Base-by-base conservation (phyloP, 2,329 filamentous ascomycete genomes). In the Dendrostoma leiphaemia region DNA sequence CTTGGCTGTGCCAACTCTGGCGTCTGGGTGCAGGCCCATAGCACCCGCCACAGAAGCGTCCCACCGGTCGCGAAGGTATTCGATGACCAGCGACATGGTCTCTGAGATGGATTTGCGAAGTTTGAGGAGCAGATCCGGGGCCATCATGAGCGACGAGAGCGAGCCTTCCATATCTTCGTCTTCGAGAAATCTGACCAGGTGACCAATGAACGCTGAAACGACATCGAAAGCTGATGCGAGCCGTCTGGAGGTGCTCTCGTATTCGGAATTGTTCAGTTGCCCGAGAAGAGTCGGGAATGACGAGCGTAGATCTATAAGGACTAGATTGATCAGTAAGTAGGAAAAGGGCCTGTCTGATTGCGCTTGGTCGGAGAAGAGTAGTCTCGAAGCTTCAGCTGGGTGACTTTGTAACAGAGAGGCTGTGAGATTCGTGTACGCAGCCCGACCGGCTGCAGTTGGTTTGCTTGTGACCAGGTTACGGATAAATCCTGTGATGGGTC, bases 41-140 rank as follows among this genome's bases (percentile, higher is more conserved):
- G 81, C 80, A 10, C 84, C 85, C 3, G 83, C 80, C n/a, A 82
- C 72, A 2, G 81, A 80, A 4, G 82, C 82, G 63, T 89, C 86
- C 82, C 83, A 89, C n/a, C 85, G 73, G 63, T 89, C 86, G 37
- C 85, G 79, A 2, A 89, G 74, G 64, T 84, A 86, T 67, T 89
- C 86, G 56, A 85, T 77, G 0, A 80, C 78, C 2, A 85, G 68
- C 0, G 82, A 83, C 63, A 88, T 76, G 3, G 85, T 83, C 62
- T 89, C 86, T 1, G 79, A 75, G 48, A 89, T 77, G 51, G 78
- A 73, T 47, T 77, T 81, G 35, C 83, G 78, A 6, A 89, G 69
- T 61, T 82, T 84, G 13, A 89, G 71, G 24, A 89, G 75, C 23
- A 79, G 76, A 52, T 85, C 82, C 0, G 84, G 79, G 1, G 79